Evolutionary conservation across 805 yeast genomes (phyloP), one percentile per base, ranked within the genome.

Genomic region (Candida vartiovaarae): DNA sequence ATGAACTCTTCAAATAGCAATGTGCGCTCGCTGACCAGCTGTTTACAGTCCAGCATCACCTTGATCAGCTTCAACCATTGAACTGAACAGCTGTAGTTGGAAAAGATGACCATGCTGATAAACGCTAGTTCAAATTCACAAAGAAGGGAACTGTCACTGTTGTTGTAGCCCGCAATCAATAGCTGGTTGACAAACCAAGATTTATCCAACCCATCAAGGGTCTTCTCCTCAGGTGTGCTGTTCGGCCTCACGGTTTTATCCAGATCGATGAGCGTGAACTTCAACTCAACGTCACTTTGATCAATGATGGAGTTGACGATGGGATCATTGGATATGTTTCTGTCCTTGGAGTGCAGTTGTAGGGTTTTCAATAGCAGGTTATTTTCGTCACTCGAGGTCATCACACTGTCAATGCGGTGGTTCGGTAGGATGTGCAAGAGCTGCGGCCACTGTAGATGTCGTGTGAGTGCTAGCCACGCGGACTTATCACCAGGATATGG

Each of bases 51-150:
- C 48, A 70, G 63, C 3, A 74, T 27, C 8, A 82, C 54, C 38
- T 68, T 70, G 9, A 76, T 50, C 32, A 82, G 48, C 20, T 65
- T 67, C 42, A 74, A 67, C 90, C 90, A 84, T 51, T 82, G 89
- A 23, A 74, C 63, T 20, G 77, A 71, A 10, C 82, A 76, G 20
- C 84, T 75, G 53, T 75, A 74, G 57, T 82, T 84, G 11, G 82
- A 85, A 48, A 82, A 65, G 1, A 78, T 51, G 2, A 78, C 53
- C 36, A 72, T 65, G 43, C 73, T 63, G 1, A 80, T 40, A 47
- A 70, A 83, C 2, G 74, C 55, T 23, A 80, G 55, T 50, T 79
- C 78, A 6, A 80, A 54, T 52, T 84, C 88, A 2, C 78, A 77
- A 5, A 79, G 47, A 3, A 76, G 48, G 3, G 55, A 38, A 0